Evolutionary conservation across 2,329 filamentous ascomycete genomes (phyloP).

Genomic region (Aureobasidium melanogenum): DNA sequence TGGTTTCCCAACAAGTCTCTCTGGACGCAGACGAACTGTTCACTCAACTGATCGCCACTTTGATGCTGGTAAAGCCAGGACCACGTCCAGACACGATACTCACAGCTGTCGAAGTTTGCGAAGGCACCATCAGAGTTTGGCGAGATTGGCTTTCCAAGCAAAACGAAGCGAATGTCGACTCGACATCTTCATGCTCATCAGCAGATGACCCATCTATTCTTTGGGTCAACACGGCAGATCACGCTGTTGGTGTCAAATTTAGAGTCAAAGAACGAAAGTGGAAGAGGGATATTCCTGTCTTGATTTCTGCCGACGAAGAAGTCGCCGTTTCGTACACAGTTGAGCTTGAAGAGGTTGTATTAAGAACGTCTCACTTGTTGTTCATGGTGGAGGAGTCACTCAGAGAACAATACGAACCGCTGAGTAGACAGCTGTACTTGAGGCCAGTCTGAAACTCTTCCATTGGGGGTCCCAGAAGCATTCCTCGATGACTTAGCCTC

Average conservation of each 20-base stretch:
- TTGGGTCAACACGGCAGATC: slow-evolving; percentile 55
- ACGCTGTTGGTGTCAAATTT: slow-evolving; percentile 60
- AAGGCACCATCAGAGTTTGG: slow-evolving; percentile 62
- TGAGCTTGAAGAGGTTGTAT: slow-evolving; percentile 62
- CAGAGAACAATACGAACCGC: neutral
- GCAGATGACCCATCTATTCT: slow-evolving; percentile 42
- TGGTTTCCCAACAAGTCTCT: slow-evolving; percentile 32
- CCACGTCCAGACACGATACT: slow-evolving; percentile 53
- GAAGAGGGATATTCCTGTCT: slow-evolving; percentile 41
- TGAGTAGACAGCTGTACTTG: neutral
- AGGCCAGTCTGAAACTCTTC: neutral
- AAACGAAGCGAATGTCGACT: slow-evolving; percentile 14
- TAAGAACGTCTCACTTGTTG: slow-evolving; percentile 55
- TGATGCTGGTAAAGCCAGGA: slow-evolving; percentile 59
- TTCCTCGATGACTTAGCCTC: neutral
- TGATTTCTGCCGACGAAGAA: slow-evolving; percentile 53
- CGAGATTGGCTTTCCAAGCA: slow-evolving; percentile 58
- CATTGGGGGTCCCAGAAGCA: neutral
- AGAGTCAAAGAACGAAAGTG: slow-evolving; percentile 48
- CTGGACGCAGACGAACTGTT: slow-evolving; percentile 65
- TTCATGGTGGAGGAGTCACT: slow-evolving; percentile 51
- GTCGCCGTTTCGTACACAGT: slow-evolving; percentile 60
- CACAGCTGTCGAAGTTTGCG: slow-evolving; percentile 56
- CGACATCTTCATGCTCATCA: neutral
- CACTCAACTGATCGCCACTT: slow-evolving; percentile 61